A percentile compares a stretch with the other conserved stretches of the same genome.
These are phyloP conservation scores for Metschnikowia borealis DNA, from an alignment of 805 yeast species.

Conservation along the genomic window DNA sequence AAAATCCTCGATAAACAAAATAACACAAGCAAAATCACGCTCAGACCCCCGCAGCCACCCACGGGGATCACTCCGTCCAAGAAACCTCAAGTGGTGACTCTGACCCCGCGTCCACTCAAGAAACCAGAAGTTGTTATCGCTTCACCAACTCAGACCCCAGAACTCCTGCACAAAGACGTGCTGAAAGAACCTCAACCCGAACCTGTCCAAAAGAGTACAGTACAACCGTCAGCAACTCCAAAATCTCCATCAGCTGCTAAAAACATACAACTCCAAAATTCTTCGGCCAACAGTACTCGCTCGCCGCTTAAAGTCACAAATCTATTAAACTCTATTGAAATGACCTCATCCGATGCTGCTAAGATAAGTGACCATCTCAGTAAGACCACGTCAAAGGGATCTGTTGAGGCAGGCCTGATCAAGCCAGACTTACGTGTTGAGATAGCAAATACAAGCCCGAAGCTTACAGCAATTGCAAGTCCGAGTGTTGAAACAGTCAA, in stretches of 20 bases:
- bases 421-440: background rate
- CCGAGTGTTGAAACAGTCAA: too few species aligned
- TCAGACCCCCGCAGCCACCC: constrained; percentile 6
- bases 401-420: too few species aligned
- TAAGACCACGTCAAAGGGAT: background rate
- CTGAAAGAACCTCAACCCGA: background rate
- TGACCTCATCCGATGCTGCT: too few species aligned
- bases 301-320: background rate
- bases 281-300: too few species aligned
- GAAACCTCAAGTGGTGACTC: constrained; percentile 7
- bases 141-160: background rate
- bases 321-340: background rate
- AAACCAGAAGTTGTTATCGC: background rate
- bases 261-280: too few species aligned
- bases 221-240: background rate
- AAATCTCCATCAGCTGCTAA: background rate
- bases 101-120: constrained; percentile 10
- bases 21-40: background rate
- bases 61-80: constrained; percentile 10
- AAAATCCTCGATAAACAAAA: background rate
- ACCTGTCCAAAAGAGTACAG: background rate
- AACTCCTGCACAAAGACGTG: background rate
- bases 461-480: too few species aligned
- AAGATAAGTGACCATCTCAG: too few species aligned
- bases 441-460: background rate